Evolutionary conservation across 208 protist genomes (phyloP), one percentile per base, ranked within the genome.

Genomic region (Acanthamoeba triangularis): DNA sequence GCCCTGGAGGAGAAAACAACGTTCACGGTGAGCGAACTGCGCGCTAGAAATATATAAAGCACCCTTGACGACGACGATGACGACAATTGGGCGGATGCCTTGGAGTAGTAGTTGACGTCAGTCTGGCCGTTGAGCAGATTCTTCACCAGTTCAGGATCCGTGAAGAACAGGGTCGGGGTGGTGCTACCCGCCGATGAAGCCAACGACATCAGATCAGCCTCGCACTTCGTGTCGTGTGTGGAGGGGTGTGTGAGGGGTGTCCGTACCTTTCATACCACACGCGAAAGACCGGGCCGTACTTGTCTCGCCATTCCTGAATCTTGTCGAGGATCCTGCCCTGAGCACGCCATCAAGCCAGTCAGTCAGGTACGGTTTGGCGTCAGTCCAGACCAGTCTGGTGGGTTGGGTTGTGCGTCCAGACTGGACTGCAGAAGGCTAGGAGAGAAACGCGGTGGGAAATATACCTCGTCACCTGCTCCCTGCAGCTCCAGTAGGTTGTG

Each of bases 401-500:
- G n/a, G n/a, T n/a, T n/a, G n/a, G n/a, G n/a, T n/a, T n/a, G n/a
- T n/a, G n/a, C n/a, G n/a, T n/a, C n/a, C n/a, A n/a, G n/a, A n/a
- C n/a, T n/a, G n/a, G n/a, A n/a, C n/a, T n/a, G n/a, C n/a, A n/a
- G n/a, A n/a, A n/a, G n/a, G n/a, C n/a, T n/a, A n/a, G n/a, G 28
- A n/a, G 61, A 67, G 61, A n/a, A n/a, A n/a, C n/a, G 5, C 3
- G 2, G 28, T 11, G 25, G 61, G 3, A 67, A 23, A 67, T 67
- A n/a, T 67, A 80, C 72, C 72, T 80, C 72, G 7, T 80, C 72
- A 28, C 72, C 72, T 23, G 72, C 72, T 28, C 72, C 72, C 72
- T 37, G 35, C 72, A 80, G 49, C 72, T 80, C 72, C 13, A 80
- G 72, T 0, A 80, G 72, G 72, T 80, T 80, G 72, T 80, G 72